Evolutionary conservation across 1,284 basidiomycete genomes (phyloP).

Genomic region (Puccinia polysora): DNA sequence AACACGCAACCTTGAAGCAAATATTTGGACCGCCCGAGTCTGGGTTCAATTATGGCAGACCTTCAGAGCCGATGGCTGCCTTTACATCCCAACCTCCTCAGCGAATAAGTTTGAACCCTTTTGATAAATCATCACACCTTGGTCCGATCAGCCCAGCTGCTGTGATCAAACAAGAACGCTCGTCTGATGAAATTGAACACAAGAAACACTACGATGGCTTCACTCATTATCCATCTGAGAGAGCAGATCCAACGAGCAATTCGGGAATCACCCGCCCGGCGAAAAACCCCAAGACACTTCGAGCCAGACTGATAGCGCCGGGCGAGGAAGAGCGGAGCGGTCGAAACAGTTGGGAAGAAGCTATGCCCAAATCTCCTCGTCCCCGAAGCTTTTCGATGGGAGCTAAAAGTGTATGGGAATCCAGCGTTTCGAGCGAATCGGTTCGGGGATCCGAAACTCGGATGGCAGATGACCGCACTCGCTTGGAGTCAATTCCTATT

Average conservation of each 20-base stretch:
- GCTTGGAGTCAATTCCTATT: background rate
- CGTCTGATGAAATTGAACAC: background rate
- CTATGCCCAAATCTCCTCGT: slow-evolving; percentile 1
- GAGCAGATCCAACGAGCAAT: background rate
- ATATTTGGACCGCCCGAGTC: background rate
- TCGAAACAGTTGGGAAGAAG: background rate
- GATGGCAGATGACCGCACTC: no score
- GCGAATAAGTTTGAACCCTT: slow-evolving; percentile 9
- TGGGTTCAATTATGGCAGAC: background rate
- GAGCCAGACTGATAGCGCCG: background rate
- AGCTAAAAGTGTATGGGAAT: slow-evolving; percentile 9
- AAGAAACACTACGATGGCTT: background rate
- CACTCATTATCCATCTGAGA: background rate
- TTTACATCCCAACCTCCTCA: slow-evolving; percentile 9
- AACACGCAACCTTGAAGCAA: slow-evolving; percentile 10
- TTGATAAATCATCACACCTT: slow-evolving; percentile 12
- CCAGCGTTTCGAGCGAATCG: background rate
- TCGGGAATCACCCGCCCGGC: background rate
- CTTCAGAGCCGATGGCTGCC: background rate
- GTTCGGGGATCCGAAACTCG: background rate
- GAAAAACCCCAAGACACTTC: background rate
- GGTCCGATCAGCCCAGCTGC: background rate
- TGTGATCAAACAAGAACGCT: background rate
- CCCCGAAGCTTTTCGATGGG: slow-evolving; percentile 28
- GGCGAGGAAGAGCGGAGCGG: background rate